Percentiles rank a stretch among this genome's conserved stretches.
These are phyloP conservation scores for Pichia heedii DNA, from an alignment of 805 yeast species.

Conservation along the genomic window DNA sequence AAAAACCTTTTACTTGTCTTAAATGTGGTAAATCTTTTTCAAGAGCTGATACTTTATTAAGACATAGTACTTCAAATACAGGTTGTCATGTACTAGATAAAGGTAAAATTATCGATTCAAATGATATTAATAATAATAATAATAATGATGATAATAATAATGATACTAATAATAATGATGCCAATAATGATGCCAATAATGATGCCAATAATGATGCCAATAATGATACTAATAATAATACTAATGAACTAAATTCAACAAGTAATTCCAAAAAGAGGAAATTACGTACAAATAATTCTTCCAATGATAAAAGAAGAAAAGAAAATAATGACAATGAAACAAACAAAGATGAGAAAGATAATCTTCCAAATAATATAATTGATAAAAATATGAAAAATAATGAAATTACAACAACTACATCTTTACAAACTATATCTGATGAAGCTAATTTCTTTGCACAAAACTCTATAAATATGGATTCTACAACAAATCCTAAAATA, in stretches of 20 bases:
- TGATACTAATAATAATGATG: background rate
- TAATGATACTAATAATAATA: background rate
- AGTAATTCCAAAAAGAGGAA: no score
- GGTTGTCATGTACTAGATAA: no score
- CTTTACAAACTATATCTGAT: background rate
- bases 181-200: background rate
- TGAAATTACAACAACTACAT: background rate
- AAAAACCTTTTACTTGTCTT: conserved; percentile 54
- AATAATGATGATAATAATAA: background rate
- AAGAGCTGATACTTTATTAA: conserved; percentile 62
- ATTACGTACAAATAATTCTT: no score
- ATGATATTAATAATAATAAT: background rate
- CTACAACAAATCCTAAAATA: background rate
- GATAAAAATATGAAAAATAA: no score
- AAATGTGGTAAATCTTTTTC: conserved; percentile 60
- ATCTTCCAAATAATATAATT: no score
- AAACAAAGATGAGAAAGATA: no score
- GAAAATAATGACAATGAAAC: no score
- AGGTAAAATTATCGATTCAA: no score
- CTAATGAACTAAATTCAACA: no score
- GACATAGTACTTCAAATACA: conserved; percentile 45
- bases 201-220: background rate
- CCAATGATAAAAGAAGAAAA: no score
- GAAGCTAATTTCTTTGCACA: background rate
- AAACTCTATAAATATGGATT: no score